Evolutionary conservation across 2,329 filamentous ascomycete species (phyloP), one percentile per base, ranked within the genome.

Genomic region (Phialophora expanda): DNA sequence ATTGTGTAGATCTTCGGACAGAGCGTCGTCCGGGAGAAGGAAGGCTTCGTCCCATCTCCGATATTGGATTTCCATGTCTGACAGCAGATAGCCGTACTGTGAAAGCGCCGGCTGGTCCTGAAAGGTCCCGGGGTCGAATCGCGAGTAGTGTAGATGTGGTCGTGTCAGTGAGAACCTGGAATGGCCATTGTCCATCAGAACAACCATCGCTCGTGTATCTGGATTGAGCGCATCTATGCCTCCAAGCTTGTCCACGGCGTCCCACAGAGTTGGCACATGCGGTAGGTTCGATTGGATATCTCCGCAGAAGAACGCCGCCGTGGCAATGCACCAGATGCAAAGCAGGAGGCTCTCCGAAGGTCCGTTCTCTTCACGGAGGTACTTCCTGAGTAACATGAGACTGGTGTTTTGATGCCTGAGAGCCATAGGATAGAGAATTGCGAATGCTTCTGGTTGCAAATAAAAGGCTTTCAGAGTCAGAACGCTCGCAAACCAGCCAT

Each of bases 401-500:
- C 62, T 65, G 22, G 38, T 38, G 30, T 65, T 65, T 22, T 65
- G 62, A 50, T 65, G 62, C 32, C 41, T 61, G n/a, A 65, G 51
- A 32, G 62, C 62, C 62, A 65, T 65, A 24, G 62, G 62, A 32
- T 54, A 65, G 24, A 65, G 56, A 11, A 54, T 28, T 9, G 28
- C n/a, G 38, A 48, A 65, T 8, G n/a, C 24, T 41, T 59, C 48
- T 11, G 62, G 56, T 24, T 65, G 46, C 32, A 56, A 14, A 12
- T 55, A 65, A 30, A 54, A 20, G 9, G 62, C 56, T 26, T 59
- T 65, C 14, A 65, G 26, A 24, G 50, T 65, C n/a, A 65, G 44
- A 17, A 61, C 62, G 26, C 55, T 59, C 14, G 62, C 62, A 20
- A 56, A 65, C 62, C 62, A 65, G 48, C 62, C 62, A 55, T 65